These are phyloP conservation scores for Xylaria intraflava DNA, from an alignment of 495 filamentous ascomycete genomes.

Conservation along the genomic window DNA sequence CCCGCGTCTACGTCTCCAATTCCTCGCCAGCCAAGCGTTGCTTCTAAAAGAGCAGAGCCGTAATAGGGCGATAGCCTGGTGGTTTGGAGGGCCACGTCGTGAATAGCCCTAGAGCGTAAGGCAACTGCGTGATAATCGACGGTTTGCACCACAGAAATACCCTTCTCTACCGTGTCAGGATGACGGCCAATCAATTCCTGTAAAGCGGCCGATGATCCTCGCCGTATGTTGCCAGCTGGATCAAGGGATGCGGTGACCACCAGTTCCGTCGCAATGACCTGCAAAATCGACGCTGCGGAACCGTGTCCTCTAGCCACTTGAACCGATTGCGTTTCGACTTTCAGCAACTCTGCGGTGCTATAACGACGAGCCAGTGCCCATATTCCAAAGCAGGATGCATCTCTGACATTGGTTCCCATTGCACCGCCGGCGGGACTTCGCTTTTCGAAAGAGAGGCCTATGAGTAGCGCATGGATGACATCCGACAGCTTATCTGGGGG, in stretches of 20 bases:
- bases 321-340: slow-evolving; percentile 42
- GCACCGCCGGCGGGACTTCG: slow-evolving; percentile 71
- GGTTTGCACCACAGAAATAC: slow-evolving; percentile 76
- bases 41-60: slow-evolving; percentile 60
- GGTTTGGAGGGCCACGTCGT: slow-evolving; percentile 62
- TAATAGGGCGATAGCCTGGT: slow-evolving; percentile 60
- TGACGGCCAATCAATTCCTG: slow-evolving; percentile 93
- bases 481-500: slow-evolving; percentile 58
- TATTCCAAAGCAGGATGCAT: slow-evolving; percentile 92
- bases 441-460: slow-evolving; percentile 79
- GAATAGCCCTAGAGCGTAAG: slow-evolving; percentile 71
- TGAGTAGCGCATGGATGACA: slow-evolving; percentile 62
- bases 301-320: slow-evolving; percentile 21
- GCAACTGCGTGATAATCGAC: slow-evolving; percentile 94
- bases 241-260: slow-evolving; percentile 79
- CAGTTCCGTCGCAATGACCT: slow-evolving; percentile 71
- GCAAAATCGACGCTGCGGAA: slow-evolving; percentile 51
- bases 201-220: slow-evolving; percentile 85
- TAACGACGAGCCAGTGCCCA: slow-evolving; percentile 91
- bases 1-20: slow-evolving; percentile 66
- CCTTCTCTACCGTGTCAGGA: slow-evolving; percentile 71
- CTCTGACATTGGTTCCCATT: slow-evolving; percentile 87
- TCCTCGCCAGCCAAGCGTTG: slow-evolving; percentile 81
- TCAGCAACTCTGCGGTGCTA: slow-evolving; percentile 66
- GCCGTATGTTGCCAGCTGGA: slow-evolving; percentile 82